Percentiles rank a stretch among this genome's conserved stretches.
Evolutionary conservation across 2,329 filamentous ascomycete species (phyloP).

Genomic region (Nothopassalora personata): DNA sequence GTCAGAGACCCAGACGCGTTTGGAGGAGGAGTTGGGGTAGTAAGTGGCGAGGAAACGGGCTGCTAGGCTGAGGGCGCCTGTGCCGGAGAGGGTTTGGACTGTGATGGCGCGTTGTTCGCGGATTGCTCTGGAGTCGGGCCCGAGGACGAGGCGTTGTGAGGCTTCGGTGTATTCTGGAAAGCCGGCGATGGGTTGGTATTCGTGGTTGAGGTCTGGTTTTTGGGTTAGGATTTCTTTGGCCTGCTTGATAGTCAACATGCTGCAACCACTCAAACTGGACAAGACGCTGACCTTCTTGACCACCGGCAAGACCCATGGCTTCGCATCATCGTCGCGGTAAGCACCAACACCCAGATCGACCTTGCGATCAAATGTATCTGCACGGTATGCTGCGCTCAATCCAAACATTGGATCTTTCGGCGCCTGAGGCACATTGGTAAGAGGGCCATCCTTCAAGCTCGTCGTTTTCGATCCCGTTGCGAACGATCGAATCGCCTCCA

Average conservation of each 20-base stretch:
- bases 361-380: conserved; percentile 80
- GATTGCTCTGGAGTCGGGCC: conserved; percentile 72
- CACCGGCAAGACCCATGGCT: conserved; percentile 94
- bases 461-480: not conserved
- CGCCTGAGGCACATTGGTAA: conserved; percentile 1
- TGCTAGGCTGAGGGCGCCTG: conserved; percentile 88
- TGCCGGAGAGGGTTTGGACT: conserved; percentile 94
- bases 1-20: not conserved
- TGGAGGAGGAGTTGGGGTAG: conserved; percentile 47
- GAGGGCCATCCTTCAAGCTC: not conserved
- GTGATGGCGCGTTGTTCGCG: conserved; percentile 75
- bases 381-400: not conserved
- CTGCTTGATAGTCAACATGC: not conserved
- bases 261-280: not conserved
- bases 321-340: conserved; percentile 95
- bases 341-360: conserved; percentile 97
- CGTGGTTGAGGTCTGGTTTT: conserved; percentile 85
- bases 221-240: not conserved
- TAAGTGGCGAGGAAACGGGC: conserved; percentile 92
- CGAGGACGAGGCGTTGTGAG: conserved; percentile 85
- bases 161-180: conserved; percentile 79
- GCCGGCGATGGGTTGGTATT: conserved; percentile 95
- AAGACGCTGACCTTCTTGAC: conserved; percentile 58
- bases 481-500: not conserved
- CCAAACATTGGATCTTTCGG: conserved; percentile 4